These are phyloP conservation scores for Backusella psychrophila DNA, from an alignment of 192 early-diverging fungal genomes.

Conservation along the genomic window DNA sequence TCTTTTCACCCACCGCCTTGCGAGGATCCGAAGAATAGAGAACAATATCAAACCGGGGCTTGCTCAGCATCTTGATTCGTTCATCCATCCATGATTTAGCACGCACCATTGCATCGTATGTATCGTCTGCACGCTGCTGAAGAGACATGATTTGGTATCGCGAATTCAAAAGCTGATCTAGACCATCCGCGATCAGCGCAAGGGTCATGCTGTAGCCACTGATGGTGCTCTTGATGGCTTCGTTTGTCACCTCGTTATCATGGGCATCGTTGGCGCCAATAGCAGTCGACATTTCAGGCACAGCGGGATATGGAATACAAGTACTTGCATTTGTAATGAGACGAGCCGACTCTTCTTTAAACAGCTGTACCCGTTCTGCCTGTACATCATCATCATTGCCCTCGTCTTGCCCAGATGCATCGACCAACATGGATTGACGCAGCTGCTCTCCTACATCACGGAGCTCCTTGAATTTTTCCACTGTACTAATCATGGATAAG, in stretches of 20 bases:
- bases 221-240: constrained; percentile 21
- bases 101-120: constrained; percentile 21
- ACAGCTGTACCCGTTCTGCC: constrained; percentile 15
- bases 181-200: constrained; percentile 23
- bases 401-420: neutral
- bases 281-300: constrained; percentile 24
- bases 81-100: constrained; percentile 32
- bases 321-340: constrained; percentile 13
- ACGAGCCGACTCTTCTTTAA: constrained; percentile 16
- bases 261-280: constrained; percentile 14
- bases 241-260: constrained; percentile 18
- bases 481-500: constrained; percentile 25
- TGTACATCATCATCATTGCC: constrained; percentile 11
- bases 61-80: constrained; percentile 9
- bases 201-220: constrained; percentile 19
- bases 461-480: constrained; percentile 23
- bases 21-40: neutral
- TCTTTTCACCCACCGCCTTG: neutral
- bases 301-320: constrained; percentile 13
- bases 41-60: constrained; percentile 11
- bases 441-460: constrained; percentile 21
- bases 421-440: constrained; percentile 10
- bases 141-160: constrained; percentile 15
- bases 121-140: constrained; percentile 22
- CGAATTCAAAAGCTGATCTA: constrained; percentile 18